Percentiles rank a stretch among this genome's conserved stretches.
These are phyloP conservation scores for Ambrosiella xylebori DNA, from an alignment of 2,329 filamentous ascomycete genomes.

Conservation along the genomic window DNA sequence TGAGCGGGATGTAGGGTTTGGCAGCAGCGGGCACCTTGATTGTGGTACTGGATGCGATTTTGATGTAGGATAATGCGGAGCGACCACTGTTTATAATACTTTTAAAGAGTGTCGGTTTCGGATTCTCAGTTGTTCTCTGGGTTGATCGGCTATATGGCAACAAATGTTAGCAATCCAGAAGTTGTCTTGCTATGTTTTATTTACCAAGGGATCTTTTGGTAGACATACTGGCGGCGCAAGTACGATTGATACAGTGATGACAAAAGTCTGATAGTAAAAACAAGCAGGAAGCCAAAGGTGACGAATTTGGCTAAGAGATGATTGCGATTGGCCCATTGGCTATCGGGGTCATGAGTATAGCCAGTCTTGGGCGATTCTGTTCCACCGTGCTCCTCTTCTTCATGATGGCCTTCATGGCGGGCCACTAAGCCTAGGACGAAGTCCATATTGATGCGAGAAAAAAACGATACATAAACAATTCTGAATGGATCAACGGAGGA, in stretches of 20 bases:
- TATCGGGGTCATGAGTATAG: slow-evolving; percentile 7
- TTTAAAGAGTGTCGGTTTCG: neutral
- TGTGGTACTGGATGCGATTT: slow-evolving; percentile 38
- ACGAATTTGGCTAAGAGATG: slow-evolving; percentile 10
- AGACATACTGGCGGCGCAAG: slow-evolving; percentile 9
- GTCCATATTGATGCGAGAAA: neutral
- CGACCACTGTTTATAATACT: neutral
- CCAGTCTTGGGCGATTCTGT: neutral
- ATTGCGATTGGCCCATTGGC: slow-evolving; percentile 10
- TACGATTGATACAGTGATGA: neutral
- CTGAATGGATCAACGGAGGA: neutral
- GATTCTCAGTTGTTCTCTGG: neutral
- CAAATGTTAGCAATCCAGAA: neutral
- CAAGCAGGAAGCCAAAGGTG: neutral
- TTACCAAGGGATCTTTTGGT: neutral
- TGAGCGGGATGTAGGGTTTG: slow-evolving; percentile 33
- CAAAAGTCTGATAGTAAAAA: slow-evolving; percentile 4
- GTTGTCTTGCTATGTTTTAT: neutral
- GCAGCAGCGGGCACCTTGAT: slow-evolving; percentile 30
- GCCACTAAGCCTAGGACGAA: neutral
- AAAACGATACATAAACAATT: neutral
- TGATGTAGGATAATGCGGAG: slow-evolving; percentile 26
- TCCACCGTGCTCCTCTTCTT: slow-evolving; percentile 3
- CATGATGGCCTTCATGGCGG: slow-evolving; percentile 12
- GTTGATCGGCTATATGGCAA: neutral